These are phyloP conservation scores for Globisporangium emineosum DNA, from an alignment of 352 stramenopile genomes.

Conservation along the genomic window DNA sequence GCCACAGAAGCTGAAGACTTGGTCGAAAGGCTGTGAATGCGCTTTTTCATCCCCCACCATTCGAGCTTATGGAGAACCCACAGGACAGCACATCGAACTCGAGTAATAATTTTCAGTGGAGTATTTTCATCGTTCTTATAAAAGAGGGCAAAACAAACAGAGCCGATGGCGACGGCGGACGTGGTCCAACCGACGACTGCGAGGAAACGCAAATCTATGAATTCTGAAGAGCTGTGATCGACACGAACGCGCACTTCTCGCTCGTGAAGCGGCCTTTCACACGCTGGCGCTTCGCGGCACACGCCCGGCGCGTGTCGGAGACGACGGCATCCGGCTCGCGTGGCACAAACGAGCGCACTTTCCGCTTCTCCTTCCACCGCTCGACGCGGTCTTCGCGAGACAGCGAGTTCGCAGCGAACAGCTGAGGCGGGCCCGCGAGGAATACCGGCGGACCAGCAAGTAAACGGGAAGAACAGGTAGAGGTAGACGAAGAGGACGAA, in stretches of 20 bases:
- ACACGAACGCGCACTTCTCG: slow-evolving; percentile 54
- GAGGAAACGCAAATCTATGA: neutral
- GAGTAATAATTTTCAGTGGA: neutral
- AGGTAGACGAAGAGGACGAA: neutral
- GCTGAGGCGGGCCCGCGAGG: slow-evolving; percentile 30
- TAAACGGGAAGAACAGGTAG: neutral
- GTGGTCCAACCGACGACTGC: neutral
- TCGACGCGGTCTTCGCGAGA: slow-evolving; percentile 27
- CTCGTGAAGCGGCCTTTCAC: slow-evolving; percentile 63
- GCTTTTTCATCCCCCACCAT: no score
- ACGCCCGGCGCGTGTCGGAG: slow-evolving; percentile 49
- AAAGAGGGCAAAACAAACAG: slow-evolving; percentile 1
- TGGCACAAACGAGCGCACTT: slow-evolving; percentile 20
- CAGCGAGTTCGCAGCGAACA: slow-evolving; percentile 9
- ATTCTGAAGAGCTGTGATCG: slow-evolving; percentile 60
- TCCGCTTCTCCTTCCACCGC: slow-evolving; percentile 43
- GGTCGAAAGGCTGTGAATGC: no score
- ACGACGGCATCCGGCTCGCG: slow-evolving; percentile 28
- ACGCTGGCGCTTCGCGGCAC: slow-evolving; percentile 57
- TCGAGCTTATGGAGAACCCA: no score
- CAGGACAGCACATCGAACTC: no score
- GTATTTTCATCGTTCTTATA: slow-evolving; percentile 12
- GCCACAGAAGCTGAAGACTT: no score
- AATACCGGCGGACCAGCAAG: slow-evolving; percentile 16
- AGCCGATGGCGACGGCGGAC: neutral